Percentiles rank a stretch among this genome's conserved stretches.
phyloP scores from a whole-genome alignment of 495 filamentous ascomycete genomes.

The Clohesyomyces aquaticus region DNA sequence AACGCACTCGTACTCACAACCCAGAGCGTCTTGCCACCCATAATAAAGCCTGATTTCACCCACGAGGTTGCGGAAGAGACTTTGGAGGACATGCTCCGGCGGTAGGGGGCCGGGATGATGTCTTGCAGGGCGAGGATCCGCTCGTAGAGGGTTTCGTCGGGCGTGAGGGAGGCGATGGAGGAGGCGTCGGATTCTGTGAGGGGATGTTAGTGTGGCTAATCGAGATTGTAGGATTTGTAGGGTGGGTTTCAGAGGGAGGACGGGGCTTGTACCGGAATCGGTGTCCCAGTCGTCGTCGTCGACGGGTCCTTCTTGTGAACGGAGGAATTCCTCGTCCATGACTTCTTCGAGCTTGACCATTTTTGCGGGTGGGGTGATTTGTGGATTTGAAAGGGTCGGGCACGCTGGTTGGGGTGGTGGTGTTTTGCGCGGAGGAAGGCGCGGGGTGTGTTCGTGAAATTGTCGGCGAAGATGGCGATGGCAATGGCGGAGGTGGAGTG shows the following conservation, averaged over 20 bases:
- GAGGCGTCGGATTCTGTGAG: conserved; percentile 44
- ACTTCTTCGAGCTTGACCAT: conserved; percentile 98
- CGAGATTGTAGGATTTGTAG: conserved; percentile 1
- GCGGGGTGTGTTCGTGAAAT: too few relatives aligned
- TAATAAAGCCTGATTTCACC: conserved; percentile 64
- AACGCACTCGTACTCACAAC: conserved; percentile 83
- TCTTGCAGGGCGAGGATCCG: conserved; percentile 85
- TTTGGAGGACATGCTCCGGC: conserved; percentile 66
- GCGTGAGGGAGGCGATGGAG: conserved; percentile 60
- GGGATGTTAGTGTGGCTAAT: conserved; percentile 1
- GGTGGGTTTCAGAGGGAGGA: conserved; percentile 7
- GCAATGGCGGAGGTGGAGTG: too few relatives aligned
- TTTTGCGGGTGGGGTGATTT: conserved; percentile 44
- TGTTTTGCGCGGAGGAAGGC: too few relatives aligned
- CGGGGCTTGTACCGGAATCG: conserved; percentile 75
- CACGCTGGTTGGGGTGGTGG: too few relatives aligned
- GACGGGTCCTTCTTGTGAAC: conserved; percentile 70
- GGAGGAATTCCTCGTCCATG: conserved; percentile 88
- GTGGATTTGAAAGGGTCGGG: not conserved
- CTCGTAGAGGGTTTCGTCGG: conserved; percentile 71
- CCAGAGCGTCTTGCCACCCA: conserved; percentile 84
- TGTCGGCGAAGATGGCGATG: too few relatives aligned
- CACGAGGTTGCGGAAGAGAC: conserved; percentile 60
- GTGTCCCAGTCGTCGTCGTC: conserved; percentile 82
- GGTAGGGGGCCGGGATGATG: conserved; percentile 83